Percentiles rank a stretch among this genome's conserved stretches.
Conservation (phyloP, 1,284 basidiomycete species). For the Papiliotrema terrestris region DNA sequence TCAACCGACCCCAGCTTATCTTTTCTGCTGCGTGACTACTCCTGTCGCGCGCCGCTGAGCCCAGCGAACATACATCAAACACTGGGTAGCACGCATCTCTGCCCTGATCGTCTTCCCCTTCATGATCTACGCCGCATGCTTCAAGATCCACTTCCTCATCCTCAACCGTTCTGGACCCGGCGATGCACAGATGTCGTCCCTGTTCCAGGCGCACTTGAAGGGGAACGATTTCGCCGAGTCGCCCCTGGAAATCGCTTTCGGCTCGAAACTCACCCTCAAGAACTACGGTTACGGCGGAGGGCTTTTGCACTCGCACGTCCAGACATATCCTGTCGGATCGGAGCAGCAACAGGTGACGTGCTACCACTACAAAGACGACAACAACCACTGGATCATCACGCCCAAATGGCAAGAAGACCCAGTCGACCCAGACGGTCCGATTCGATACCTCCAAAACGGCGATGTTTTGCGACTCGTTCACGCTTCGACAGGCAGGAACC, state of each 20-base stretch:
- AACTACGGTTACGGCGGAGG: constrained; percentile 98
- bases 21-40: no score
- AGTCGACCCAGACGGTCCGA: constrained; percentile 58
- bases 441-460: constrained; percentile 71
- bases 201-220: constrained; percentile 94
- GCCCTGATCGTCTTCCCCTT: constrained; percentile 88
- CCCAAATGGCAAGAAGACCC: constrained; percentile 73
- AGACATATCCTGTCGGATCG: constrained; percentile 90
- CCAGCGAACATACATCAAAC: constrained; percentile 72
- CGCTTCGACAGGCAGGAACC: constrained; percentile 73
- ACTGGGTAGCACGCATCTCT: constrained; percentile 82
- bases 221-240: constrained; percentile 90
- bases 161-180: constrained; percentile 92
- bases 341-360: constrained; percentile 96
- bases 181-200: constrained; percentile 95
- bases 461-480: constrained; percentile 81
- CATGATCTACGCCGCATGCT: constrained; percentile 85
- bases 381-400: constrained; percentile 86
- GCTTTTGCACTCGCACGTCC: constrained; percentile 91
- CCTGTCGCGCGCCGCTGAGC: background rate
- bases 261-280: constrained; percentile 89
- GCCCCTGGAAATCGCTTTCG: constrained; percentile 84
- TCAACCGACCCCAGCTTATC: background rate
- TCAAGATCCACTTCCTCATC: constrained; percentile 95
- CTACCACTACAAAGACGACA: constrained; percentile 98